Percentiles rank a stretch among this genome's conserved stretches.
Evolutionary conservation across 2,329 filamentous ascomycete genomes (phyloP).

Genomic region (Capronia americana): DNA sequence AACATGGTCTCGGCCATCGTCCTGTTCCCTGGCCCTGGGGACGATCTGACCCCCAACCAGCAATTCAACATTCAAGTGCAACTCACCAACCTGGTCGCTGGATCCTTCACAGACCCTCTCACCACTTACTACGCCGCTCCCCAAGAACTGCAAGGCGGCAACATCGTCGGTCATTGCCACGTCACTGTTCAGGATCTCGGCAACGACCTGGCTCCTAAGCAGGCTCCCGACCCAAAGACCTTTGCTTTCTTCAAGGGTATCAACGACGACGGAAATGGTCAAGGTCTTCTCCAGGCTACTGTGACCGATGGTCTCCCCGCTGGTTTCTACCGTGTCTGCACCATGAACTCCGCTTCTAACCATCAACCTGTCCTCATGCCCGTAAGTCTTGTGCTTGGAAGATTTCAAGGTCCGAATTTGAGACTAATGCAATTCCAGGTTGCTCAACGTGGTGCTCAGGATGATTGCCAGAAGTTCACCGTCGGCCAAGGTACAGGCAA

Average conservation of each 20-base stretch:
- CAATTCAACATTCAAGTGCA: conserved; percentile 58
- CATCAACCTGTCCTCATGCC: conserved; percentile 68
- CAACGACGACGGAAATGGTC: conserved; percentile 64
- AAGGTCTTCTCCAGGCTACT: conserved; percentile 60
- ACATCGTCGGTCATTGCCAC: conserved; percentile 48
- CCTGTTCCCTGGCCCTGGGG: conserved; percentile 52
- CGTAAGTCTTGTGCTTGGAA: conserved; percentile 29
- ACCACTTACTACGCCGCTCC: conserved; percentile 63
- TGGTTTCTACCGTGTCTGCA: conserved; percentile 70
- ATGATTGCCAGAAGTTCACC: conserved; percentile 68
- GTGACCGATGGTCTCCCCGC: conserved; percentile 66
- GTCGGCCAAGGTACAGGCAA: conserved; percentile 59
- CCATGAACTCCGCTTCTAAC: conserved; percentile 68
- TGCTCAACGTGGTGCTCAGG: conserved; percentile 70
- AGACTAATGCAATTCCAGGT: conserved; percentile 45
- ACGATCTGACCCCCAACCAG: conserved; percentile 51
- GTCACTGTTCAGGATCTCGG: conserved; percentile 60
- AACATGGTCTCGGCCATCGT: conserved; percentile 65
- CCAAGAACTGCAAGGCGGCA: conserved; percentile 54
- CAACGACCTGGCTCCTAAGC: conserved; percentile 45
- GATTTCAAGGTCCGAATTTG: not conserved
- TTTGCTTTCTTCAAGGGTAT: conserved; percentile 67
- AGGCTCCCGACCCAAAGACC: conserved; percentile 49
- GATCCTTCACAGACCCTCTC: conserved; percentile 62
- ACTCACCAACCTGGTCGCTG: conserved; percentile 58